phyloP scores from a whole-genome alignment of 78 protist genomes.

The Emiliania huxleyi region DNA sequence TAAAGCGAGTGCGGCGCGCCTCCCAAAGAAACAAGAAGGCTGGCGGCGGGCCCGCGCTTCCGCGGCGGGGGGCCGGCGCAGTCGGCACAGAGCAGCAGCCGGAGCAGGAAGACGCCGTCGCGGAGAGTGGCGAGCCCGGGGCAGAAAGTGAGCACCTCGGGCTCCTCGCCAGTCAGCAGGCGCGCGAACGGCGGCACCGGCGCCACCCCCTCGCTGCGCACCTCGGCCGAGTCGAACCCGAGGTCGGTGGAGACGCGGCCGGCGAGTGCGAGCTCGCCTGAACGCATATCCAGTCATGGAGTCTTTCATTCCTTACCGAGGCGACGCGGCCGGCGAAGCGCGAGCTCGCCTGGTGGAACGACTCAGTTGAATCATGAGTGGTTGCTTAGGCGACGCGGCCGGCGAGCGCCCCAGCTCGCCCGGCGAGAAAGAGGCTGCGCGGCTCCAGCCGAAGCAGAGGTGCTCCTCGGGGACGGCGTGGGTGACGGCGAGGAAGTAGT shows the following conservation, averaged over 20 bases:
- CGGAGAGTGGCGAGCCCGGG: conserved; percentile 41
- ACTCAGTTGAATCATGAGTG: no score
- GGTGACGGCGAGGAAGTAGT: conserved; percentile 43
- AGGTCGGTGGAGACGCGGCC: background rate
- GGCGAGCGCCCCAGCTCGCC: no score
- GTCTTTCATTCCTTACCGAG: no score
- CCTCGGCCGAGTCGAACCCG: background rate
- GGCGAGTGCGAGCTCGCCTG: no score
- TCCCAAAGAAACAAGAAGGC: no score
- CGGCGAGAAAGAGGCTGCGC: background rate
- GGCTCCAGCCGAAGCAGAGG: conserved; percentile 9
- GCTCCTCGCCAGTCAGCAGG: background rate
- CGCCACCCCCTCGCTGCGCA: background rate
- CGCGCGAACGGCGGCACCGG: background rate
- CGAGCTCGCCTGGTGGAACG: no score
- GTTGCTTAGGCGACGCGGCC: no score
- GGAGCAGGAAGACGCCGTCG: conserved; percentile 41
- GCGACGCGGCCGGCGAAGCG: no score
- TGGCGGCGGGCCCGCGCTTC: no score
- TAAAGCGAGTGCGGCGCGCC: no score
- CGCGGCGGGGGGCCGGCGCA: background rate
- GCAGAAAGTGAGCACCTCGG: background rate
- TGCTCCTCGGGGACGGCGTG: background rate
- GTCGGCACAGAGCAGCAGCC: conserved; percentile 41
- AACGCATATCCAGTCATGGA: no score